These are phyloP conservation scores for Hyphodiscus sp. DNA, from an alignment of 2,329 filamentous ascomycete species.

Conservation along the genomic window DNA sequence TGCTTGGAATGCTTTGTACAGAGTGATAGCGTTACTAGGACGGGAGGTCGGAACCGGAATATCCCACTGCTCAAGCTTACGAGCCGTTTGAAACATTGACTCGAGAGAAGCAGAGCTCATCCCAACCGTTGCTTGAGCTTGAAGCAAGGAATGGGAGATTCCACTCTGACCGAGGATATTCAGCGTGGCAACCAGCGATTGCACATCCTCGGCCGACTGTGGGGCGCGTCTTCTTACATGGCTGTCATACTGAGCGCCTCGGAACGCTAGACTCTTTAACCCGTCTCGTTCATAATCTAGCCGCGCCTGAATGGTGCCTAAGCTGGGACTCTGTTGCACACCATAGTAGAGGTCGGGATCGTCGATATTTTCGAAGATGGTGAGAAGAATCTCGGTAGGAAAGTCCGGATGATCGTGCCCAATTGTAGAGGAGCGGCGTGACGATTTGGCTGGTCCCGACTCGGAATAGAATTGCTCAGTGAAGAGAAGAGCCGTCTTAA, in stretches of 20 bases:
- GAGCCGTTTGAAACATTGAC: conserved; percentile 71
- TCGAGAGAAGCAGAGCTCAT: conserved; percentile 55
- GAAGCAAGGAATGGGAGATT: conserved; percentile 72
- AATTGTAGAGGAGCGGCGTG: conserved; percentile 59
- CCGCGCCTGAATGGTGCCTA: conserved; percentile 71
- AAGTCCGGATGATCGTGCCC: conserved; percentile 38
- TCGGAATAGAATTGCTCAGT: conserved; percentile 65
- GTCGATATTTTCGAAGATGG: conserved; percentile 86
- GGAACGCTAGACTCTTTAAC: conserved; percentile 79
- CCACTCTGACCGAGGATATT: conserved; percentile 78
- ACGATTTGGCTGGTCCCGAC: conserved; percentile 38
- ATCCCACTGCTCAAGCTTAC: conserved; percentile 87
- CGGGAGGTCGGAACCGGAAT: conserved; percentile 63
- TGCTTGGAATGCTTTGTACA: conserved; percentile 77
- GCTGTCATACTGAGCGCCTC: conserved; percentile 85
- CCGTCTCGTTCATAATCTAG: conserved; percentile 88
- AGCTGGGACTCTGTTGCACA: conserved; percentile 67
- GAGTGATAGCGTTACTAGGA: conserved; percentile 56
- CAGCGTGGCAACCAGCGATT: conserved; percentile 69
- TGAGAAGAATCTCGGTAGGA: conserved; percentile 64
- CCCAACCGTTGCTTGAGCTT: conserved; percentile 56
- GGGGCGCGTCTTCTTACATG: conserved; percentile 60
- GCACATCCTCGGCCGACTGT: conserved; percentile 51
- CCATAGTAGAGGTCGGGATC: conserved; percentile 97
- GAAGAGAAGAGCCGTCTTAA: conserved; percentile 78